These are phyloP conservation scores for Bacterosira constricta DNA, from an alignment of 108 stramenopile species.

Conservation along the genomic window DNA sequence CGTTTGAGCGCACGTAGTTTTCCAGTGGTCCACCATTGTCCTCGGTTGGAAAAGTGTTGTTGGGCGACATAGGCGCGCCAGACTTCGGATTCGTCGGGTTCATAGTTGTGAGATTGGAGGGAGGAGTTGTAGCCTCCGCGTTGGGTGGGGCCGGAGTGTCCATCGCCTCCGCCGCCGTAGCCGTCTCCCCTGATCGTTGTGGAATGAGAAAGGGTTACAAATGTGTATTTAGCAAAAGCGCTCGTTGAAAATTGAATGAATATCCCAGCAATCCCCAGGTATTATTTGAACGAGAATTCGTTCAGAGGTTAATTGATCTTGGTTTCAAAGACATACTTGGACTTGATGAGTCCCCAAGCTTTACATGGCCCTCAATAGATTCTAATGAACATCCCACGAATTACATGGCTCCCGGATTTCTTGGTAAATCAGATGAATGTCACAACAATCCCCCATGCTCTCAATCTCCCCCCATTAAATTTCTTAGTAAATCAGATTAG, in stretches of 20 bases:
- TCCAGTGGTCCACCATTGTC: conserved; percentile 92
- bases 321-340: too few species aligned
- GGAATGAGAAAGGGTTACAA: not conserved
- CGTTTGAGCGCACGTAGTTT: conserved; percentile 77
- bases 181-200: conserved; percentile 48
- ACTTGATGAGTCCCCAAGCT: too few species aligned
- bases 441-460: too few species aligned
- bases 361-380: too few species aligned
- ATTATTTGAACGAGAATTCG: not conserved
- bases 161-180: conserved; percentile 60
- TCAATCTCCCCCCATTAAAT: too few species aligned
- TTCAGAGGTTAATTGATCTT: too few species aligned
- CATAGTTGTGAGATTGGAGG: conserved; percentile 85
- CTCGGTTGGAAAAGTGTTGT: conserved; percentile 83
- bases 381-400: too few species aligned
- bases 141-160: not conserved
- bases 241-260: not conserved
- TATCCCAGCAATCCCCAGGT: too few species aligned
- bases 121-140: conserved; percentile 26
- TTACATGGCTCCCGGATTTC: too few species aligned
- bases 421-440: too few species aligned
- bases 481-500: too few species aligned
- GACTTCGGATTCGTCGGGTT: conserved; percentile 88
- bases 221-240: too few species aligned
- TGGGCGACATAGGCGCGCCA: conserved; percentile 87